Conservation (phyloP, 257 asterid genomes). For the Anisodus tanguticus region DNA sequence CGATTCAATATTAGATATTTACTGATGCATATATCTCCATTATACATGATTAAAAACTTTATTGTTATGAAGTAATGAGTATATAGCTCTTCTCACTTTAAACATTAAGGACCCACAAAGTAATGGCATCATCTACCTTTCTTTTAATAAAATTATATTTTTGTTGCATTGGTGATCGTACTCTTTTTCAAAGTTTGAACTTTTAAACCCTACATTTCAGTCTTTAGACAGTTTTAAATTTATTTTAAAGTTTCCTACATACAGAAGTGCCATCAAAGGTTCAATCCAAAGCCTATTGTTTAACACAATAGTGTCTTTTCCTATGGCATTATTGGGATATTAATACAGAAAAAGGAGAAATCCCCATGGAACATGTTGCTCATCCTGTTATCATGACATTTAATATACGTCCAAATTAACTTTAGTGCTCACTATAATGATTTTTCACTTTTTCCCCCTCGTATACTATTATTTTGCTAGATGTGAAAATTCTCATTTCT, state of each 20-base stretch:
- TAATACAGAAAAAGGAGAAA: conserved; percentile 22
- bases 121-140: conserved; percentile 8
- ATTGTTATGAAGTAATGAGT: conserved; percentile 14
- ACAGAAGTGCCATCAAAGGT: conserved; percentile 31
- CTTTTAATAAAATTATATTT: not conserved
- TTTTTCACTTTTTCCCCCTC: no score
- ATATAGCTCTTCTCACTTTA: not conserved
- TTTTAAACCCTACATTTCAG: conserved; percentile 29
- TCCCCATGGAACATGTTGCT: conserved; percentile 29
- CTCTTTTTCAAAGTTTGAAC: conserved; percentile 21
- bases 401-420: conserved; percentile 2
- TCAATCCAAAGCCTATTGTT: conserved; percentile 34
- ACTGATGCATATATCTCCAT: not conserved
- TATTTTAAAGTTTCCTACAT: conserved; percentile 20
- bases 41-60: not conserved
- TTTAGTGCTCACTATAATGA: not conserved
- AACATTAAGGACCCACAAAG: conserved; percentile 29
- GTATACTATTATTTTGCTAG: no score
- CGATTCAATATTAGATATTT: not conserved
- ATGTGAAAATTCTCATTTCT: no score
- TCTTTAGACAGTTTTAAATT: not conserved
- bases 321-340: conserved; percentile 51
- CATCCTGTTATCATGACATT: conserved; percentile 34
- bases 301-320: conserved; percentile 38
- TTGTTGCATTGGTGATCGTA: conserved; percentile 22